phyloP scores from a whole-genome alignment of 2,329 filamentous ascomycete genomes.

The Pseudofabraea citricarpa region DNA sequence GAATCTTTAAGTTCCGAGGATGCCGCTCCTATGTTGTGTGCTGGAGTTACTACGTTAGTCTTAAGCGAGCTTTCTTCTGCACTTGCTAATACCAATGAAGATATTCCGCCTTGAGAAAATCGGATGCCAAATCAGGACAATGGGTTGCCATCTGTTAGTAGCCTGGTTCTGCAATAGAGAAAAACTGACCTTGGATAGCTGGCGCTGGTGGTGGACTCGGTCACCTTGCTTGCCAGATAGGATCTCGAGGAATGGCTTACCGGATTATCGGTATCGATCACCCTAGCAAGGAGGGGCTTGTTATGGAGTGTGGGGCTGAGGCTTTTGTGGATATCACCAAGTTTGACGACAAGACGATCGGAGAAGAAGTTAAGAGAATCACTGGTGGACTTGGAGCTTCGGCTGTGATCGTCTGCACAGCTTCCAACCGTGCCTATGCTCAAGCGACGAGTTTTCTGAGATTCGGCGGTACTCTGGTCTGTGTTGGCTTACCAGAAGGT shows the following conservation, averaged over 20 bases:
- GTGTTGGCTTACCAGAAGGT: constrained; percentile 46
- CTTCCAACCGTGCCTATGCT: constrained; percentile 43
- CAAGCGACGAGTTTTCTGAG: constrained; percentile 42
- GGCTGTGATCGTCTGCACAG: constrained; percentile 53
- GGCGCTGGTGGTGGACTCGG: constrained; percentile 61
- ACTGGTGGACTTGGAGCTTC: constrained; percentile 55
- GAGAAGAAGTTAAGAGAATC: constrained; percentile 49
- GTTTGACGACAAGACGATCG: constrained; percentile 42
- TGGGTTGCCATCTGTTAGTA: constrained; percentile 40
- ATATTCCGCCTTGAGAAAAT: constrained; percentile 61
- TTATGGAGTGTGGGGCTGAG: constrained; percentile 57
- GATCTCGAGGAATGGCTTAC: constrained; percentile 53
- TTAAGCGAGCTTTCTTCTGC: neutral
- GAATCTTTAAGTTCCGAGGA: constrained; percentile 52
- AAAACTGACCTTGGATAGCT: constrained; percentile 22
- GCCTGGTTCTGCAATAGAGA: neutral
- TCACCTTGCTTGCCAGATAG: constrained; percentile 58
- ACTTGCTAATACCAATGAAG: too few relatives aligned
- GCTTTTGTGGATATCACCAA: constrained; percentile 59
- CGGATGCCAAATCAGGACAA: constrained; percentile 40
- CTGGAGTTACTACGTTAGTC: constrained; percentile 53
- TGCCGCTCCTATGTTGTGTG: constrained; percentile 64
- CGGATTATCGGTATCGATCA: constrained; percentile 63
- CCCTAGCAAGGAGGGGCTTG: constrained; percentile 53
- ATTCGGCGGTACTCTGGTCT: constrained; percentile 45